Conservation (phyloP, 768 basidiomycete genomes). For the Brasilioporus rufonigricans region DNA sequence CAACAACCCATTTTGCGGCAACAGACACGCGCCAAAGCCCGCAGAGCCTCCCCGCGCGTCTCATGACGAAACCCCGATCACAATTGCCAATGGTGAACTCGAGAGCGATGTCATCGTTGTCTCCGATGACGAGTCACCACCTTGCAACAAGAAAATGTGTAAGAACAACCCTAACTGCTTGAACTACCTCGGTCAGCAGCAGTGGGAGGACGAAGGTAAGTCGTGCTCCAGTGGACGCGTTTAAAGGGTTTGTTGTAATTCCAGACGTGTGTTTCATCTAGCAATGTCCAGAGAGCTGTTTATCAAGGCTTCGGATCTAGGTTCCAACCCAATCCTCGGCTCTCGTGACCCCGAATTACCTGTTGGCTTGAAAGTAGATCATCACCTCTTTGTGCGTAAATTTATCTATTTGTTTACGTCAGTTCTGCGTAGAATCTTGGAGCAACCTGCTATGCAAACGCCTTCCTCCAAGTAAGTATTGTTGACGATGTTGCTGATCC, state of each 20-base stretch:
- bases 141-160: conserved; percentile 65
- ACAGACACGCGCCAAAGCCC: conserved; percentile 44
- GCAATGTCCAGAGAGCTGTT: conserved; percentile 52
- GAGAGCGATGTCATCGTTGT: conserved; percentile 67
- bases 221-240: conserved; percentile 8
- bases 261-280: conserved; percentile 26
- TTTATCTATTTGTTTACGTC: conserved; percentile 1
- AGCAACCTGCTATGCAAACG: conserved; percentile 96
- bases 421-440: conserved; percentile 72
- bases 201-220: conserved; percentile 74
- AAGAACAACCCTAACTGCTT: conserved; percentile 80
- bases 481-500: not conserved
- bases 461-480: conserved; percentile 75
- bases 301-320: conserved; percentile 50
- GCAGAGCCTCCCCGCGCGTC: conserved; percentile 14
- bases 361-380: conserved; percentile 71
- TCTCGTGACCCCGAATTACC: conserved; percentile 56
- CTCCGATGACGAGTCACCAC: conserved; percentile 59
- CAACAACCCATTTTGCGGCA: conserved; percentile 51
- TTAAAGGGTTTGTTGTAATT: conserved; percentile 1
- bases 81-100: conserved; percentile 40
- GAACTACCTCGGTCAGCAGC: conserved; percentile 82
- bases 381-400: not conserved
- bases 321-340: conserved; percentile 50
- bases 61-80: conserved; percentile 8